phyloP scores from a whole-genome alignment of 345 rosid genomes.

The Populus simonii region DNA sequence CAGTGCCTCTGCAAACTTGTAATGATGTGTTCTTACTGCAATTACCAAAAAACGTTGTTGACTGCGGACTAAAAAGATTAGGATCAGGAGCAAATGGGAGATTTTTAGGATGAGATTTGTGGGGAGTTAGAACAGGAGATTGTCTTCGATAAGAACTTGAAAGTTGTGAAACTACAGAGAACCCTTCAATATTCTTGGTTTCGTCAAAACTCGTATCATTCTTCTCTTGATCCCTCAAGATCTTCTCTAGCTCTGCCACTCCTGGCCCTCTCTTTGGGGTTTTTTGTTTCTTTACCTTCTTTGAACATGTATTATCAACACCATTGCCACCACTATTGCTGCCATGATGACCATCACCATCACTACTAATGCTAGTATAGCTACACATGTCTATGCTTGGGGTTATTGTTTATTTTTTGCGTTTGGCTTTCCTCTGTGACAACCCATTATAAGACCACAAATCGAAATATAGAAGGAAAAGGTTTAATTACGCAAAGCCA shows the following conservation, averaged over 20 bases:
- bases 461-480: conserved; percentile 16
- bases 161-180: conserved; percentile 6
- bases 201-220: background rate
- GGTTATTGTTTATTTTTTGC: too few species aligned
- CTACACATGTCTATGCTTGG: conserved; percentile 42
- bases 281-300: conserved; percentile 45
- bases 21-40: conserved; percentile 7
- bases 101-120: background rate
- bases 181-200: conserved; percentile 7
- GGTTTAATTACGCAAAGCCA: conserved; percentile 11
- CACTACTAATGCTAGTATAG: conserved; percentile 28
- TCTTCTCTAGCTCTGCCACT: conserved; percentile 79
- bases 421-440: background rate
- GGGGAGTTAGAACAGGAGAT: background rate
- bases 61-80: conserved; percentile 7
- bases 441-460: conserved; percentile 9
- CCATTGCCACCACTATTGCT: conserved; percentile 20
- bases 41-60: conserved; percentile 3
- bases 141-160: conserved; percentile 5
- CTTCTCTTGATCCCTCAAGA: conserved; percentile 57
- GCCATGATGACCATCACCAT: conserved; percentile 14
- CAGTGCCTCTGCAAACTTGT: conserved; percentile 14
- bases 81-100: conserved; percentile 6
- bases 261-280: conserved; percentile 74
- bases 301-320: conserved; percentile 22